Base-by-base conservation (phyloP, 345 rosid genomes). In the Boechera stricta region DNA sequence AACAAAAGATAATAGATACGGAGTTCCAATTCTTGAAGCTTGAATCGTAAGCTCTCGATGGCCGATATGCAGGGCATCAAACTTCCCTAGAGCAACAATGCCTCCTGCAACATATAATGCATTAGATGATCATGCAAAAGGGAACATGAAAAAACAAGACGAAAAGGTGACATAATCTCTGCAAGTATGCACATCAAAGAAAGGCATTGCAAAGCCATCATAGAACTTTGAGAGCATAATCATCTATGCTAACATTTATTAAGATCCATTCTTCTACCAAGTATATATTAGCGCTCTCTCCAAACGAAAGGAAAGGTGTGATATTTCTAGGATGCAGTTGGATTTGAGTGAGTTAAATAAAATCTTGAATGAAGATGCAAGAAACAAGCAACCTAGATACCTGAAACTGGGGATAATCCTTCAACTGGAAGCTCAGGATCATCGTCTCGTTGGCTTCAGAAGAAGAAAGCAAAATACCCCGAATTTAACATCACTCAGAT, bases 21-120 rank as follows among this genome's bases (percentile, higher is more conserved):
- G 98, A 53, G 80, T 76, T 80, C 98, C 99, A 62, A 84, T 79
- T 79, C 83, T 95, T 24, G 99, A 92, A 75, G 99, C 99, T 82
- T 88, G 94, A 85, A 88, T 83, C 0, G 94, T 93, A 61, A 92
- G 99, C 84, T 95, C 98, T 33, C 97, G 89, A 80, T 95, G 99
- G 60, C 99, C 97, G 41, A 87, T 61, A 73, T 92, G 97, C 80
- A 95, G 85, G 10, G 98, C 99, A 67, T 95, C 99, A 85, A 95
- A 95, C 80, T 95, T 95, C 74, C 98, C 99, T 63, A 89, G 86
- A n/a, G 96, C 98, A 72, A 89, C 98, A 36, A 92, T 82, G 71
- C 97, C 98, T 81, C 99, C 98, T 92, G 83, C 5, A 79, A 60
- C 44, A 66, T 32, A 12, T 24, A n/a, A 52, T n/a, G 35, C 21